Evolutionary conservation across 2,329 filamentous ascomycete genomes (phyloP).

Genomic region (Chrysoporthe cubensis): DNA sequence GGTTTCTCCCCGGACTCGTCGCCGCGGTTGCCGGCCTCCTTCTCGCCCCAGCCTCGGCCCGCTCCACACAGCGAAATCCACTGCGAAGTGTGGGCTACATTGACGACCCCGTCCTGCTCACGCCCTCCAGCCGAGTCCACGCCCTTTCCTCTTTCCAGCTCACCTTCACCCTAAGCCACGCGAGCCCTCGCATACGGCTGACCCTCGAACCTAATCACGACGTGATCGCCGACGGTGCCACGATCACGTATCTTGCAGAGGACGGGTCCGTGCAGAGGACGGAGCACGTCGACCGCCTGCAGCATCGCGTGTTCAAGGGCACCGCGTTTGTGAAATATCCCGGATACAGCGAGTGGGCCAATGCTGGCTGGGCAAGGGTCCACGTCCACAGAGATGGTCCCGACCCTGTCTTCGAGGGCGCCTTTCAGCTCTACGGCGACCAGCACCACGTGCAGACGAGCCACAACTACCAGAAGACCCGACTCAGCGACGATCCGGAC

Average conservation of each 20-base stretch:
- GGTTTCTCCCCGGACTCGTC: slow-evolving; percentile 21
- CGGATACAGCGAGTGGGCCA: slow-evolving; percentile 69
- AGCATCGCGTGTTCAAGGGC: slow-evolving; percentile 85
- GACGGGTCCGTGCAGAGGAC: slow-evolving; percentile 70
- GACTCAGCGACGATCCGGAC: slow-evolving; percentile 71
- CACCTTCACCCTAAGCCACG: slow-evolving; percentile 73
- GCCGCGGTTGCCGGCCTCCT: slow-evolving; percentile 31
- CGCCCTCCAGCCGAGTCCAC: slow-evolving; percentile 74
- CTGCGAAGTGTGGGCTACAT: slow-evolving; percentile 74
- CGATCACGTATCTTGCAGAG: slow-evolving; percentile 70
- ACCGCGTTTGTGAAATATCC: slow-evolving; percentile 70
- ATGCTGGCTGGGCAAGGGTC: slow-evolving; percentile 86
- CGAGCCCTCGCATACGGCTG: slow-evolving; percentile 73
- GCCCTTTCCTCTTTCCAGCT: slow-evolving; percentile 84
- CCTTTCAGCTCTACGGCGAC: slow-evolving; percentile 79
- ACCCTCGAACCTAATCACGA: slow-evolving; percentile 89
- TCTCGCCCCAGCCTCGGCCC: slow-evolving; percentile 49
- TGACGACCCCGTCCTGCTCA: slow-evolving; percentile 69
- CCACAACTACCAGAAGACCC: slow-evolving; percentile 73
- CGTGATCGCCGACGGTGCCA: slow-evolving; percentile 76
- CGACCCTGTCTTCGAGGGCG: slow-evolving; percentile 84
- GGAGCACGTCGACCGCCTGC: slow-evolving; percentile 72
- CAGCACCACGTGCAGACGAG: slow-evolving; percentile 85
- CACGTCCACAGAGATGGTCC: slow-evolving; percentile 76
- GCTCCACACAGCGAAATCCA: slow-evolving; percentile 76